phyloP scores from a whole-genome alignment of 768 basidiomycete species.

The Boletales sp. region DNA sequence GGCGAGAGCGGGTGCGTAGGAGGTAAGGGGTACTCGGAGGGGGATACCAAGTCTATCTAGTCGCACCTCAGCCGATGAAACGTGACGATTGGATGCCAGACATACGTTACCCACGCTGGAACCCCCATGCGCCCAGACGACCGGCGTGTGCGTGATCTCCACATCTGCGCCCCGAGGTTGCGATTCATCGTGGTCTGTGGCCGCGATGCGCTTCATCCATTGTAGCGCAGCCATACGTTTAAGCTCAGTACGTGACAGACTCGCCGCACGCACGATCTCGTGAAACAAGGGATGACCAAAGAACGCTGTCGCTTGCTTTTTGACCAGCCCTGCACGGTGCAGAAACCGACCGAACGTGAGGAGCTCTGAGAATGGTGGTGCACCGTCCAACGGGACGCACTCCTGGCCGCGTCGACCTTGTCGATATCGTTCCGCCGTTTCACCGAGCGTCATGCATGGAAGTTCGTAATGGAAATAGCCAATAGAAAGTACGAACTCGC shows the following conservation, averaged over 20 bases:
- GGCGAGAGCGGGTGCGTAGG: constrained; percentile 18
- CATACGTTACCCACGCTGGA: constrained; percentile 25
- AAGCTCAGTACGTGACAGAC: background rate
- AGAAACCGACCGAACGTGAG: constrained; percentile 44
- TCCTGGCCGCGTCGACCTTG: background rate
- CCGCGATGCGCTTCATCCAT: constrained; percentile 18
- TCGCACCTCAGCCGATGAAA: background rate
- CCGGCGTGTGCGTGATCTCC: background rate
- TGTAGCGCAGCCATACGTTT: constrained; percentile 14
- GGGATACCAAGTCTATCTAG: constrained; percentile 33
- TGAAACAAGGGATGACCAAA: constrained; percentile 43
- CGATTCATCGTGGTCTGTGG: too few species aligned
- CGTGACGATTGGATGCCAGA: background rate
- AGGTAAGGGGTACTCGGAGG: constrained; percentile 31
- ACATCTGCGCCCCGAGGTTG: background rate
- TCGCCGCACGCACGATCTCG: constrained; percentile 33
- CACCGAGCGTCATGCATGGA: constrained; percentile 44
- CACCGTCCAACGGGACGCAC: background rate
- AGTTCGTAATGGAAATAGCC: constrained; percentile 42
- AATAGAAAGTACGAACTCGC: constrained; percentile 40
- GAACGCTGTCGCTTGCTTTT: constrained; percentile 31
- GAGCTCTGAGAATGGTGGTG: constrained; percentile 39
- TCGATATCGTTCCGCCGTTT: background rate
- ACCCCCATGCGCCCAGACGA: constrained; percentile 1
- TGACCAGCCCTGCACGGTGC: constrained; percentile 35